Base-by-base conservation (phyloP, 352 stramenopile species). In the Pythium plurisporium region DNA sequence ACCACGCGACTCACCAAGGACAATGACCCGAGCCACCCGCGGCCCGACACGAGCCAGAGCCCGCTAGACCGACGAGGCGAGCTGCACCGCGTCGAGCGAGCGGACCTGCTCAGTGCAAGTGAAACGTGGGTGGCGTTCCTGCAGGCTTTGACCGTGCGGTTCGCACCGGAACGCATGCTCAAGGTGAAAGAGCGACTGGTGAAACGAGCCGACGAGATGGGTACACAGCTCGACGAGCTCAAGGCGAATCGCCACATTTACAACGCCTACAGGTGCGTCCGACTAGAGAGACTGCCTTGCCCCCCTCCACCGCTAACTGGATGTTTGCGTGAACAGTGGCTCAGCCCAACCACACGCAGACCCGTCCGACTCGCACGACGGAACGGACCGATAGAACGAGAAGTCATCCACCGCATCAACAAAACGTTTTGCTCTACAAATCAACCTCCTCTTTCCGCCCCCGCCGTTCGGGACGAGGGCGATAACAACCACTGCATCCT, bases 141-240 rank as follows among this genome's bases (percentile, higher is more conserved):
- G 53, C 56, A 87, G 52, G 70, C 70, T 27, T 40, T 92, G 22
- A 72, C 78, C 14, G 59, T 88, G 55, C 84, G 88, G 42, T 92
- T 92, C 31, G 74, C 84, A 14, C 73, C 76, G 11, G 70, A 87
- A 15, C 70, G 76, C 37, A 79, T 88, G 68, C 63, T 83, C 23
- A 69, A 71, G 0, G 64, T 89, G 22, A 79, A 89, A 23, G 79
- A 89, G 62, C 73, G 82, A 17, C 66, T 90, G 4, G 63, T 90
- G 38, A 65, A 67, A 38, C 76, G 73, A 15, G 73, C 70, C 0
- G 51, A 65, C 3, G 67, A 73, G 54, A 79, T 86, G 67, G 63
- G 74, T 33, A 65, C 73, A 5, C 70, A 87, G 37, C 50, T 87
- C 19, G 57, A 67, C 0, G 59, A 74, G 53, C 63, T 87, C 70